Conservation (phyloP, 192 early-diverging fungal genomes). For the Coemansia sp. region DNA sequence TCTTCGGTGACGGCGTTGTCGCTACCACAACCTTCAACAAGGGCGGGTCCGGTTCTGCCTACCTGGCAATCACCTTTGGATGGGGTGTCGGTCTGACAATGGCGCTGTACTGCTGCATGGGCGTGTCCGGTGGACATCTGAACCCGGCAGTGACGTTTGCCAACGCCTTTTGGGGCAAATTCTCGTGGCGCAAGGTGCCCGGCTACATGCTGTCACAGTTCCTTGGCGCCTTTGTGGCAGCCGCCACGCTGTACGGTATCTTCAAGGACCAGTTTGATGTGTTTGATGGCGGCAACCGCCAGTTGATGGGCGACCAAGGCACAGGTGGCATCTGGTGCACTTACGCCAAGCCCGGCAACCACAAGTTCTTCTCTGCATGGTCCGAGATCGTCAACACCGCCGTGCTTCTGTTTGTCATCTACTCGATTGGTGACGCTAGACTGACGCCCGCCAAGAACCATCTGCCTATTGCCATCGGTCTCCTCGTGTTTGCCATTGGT, state of each 20-base stretch:
- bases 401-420: conserved; percentile 63
- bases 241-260: conserved; percentile 65
- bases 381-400: conserved; percentile 71
- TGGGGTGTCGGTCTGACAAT: conserved; percentile 67
- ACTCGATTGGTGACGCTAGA: conserved; percentile 61
- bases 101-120: conserved; percentile 63
- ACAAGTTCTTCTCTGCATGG: conserved; percentile 57
- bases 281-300: conserved; percentile 56
- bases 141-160: conserved; percentile 77
- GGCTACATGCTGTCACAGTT: conserved; percentile 66
- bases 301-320: conserved; percentile 47
- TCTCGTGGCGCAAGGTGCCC: conserved; percentile 68
- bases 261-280: conserved; percentile 62
- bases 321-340: conserved; percentile 69
- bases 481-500: conserved; percentile 62
- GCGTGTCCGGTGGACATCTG: conserved; percentile 72
- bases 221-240: conserved; percentile 70
- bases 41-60: conserved; percentile 42
- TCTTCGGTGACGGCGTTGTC: conserved; percentile 68
- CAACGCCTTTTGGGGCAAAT: conserved; percentile 64
- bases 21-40: conserved; percentile 53
- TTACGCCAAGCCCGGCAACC: conserved; percentile 58
- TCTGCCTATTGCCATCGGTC: conserved; percentile 60
- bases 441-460: conserved; percentile 59
- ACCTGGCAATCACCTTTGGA: conserved; percentile 60